phyloP scores from a whole-genome alignment of 2,329 filamentous ascomycete genomes.

The Seiridium cupressi region DNA sequence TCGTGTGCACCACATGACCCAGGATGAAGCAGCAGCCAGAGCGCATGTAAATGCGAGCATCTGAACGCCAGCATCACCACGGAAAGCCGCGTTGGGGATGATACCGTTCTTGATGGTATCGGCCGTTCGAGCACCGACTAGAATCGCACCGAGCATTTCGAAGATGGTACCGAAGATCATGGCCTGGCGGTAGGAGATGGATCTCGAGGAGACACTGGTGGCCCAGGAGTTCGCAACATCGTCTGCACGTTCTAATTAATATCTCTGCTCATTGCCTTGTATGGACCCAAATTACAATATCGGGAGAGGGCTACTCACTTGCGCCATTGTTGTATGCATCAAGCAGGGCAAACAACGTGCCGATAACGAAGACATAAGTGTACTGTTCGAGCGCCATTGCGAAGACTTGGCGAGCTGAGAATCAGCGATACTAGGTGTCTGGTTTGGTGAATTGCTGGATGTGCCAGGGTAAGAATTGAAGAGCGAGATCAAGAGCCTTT shows the following conservation, averaged over 20 bases:
- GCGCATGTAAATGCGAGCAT: conserved; percentile 67
- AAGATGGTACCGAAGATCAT: conserved; percentile 66
- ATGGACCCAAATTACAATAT: neutral
- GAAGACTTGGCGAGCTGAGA: neutral
- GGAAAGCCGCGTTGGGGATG: conserved; percentile 59
- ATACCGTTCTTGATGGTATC: conserved; percentile 80
- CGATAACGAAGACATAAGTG: conserved; percentile 71
- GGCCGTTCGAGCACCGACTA: conserved; percentile 67
- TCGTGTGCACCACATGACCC: conserved; percentile 79
- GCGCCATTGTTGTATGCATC: conserved; percentile 79
- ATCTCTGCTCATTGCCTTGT: neutral
- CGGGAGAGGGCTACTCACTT: conserved; percentile 49
- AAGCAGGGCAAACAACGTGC: conserved; percentile 73
- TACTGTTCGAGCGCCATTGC: conserved; percentile 62
- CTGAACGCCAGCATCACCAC: conserved; percentile 61
- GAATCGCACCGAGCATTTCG: conserved; percentile 65
- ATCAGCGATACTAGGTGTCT: neutral
- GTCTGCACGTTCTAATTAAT: conserved; percentile 41
- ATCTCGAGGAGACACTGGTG: conserved; percentile 77
- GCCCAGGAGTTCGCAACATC: conserved; percentile 86
- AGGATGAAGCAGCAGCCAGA: conserved; percentile 62
- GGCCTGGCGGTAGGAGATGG: conserved; percentile 67
- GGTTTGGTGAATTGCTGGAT: neutral
- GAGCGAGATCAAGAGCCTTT: conserved; percentile 3
- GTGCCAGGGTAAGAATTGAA: neutral